phyloP scores from a whole-genome alignment of 768 basidiomycete species.

The Heimioporus sp. region DNA sequence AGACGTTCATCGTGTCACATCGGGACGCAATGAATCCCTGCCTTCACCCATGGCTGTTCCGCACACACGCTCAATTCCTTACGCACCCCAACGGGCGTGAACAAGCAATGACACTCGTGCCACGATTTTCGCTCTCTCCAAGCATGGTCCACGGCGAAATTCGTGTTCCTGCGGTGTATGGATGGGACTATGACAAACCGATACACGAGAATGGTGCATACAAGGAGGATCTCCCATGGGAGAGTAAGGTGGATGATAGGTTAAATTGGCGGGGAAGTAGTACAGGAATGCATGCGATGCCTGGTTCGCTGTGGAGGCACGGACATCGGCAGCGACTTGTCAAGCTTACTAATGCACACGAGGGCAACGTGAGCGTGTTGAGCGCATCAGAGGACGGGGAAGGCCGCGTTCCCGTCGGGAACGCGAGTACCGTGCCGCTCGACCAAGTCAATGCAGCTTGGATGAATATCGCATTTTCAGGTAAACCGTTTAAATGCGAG shows the following conservation, averaged over 20 bases:
- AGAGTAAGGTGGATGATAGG: conserved; percentile 57
- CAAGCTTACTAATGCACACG: conserved; percentile 38
- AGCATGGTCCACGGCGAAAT: conserved; percentile 57
- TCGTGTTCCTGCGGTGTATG: conserved; percentile 45
- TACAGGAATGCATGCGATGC: conserved; percentile 55
- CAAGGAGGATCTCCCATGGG: conserved; percentile 59
- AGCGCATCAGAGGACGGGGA: conserved; percentile 24
- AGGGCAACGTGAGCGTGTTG: conserved; percentile 40
- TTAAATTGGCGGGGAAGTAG: conserved; percentile 74
- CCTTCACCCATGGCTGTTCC: conserved; percentile 31
- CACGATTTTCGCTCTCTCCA: conserved; percentile 52
- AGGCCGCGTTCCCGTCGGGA: no score
- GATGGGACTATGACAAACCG: conserved; percentile 42
- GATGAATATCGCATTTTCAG: conserved; percentile 61
- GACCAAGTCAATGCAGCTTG: conserved; percentile 52
- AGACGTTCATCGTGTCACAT: conserved; percentile 38
- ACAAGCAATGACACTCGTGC: conserved; percentile 40
- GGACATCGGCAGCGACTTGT: conserved; percentile 53
- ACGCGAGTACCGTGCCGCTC: no score
- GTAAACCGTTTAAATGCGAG: conserved; percentile 40
- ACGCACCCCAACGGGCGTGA: conserved; percentile 49
- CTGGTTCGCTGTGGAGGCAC: conserved; percentile 43
- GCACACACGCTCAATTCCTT: conserved; percentile 52
- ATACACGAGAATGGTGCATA: conserved; percentile 23
- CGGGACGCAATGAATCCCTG: conserved; percentile 37